phyloP scores from a whole-genome alignment of 2,329 filamentous ascomycete species.

The Bimuria novae-zelandiae region DNA sequence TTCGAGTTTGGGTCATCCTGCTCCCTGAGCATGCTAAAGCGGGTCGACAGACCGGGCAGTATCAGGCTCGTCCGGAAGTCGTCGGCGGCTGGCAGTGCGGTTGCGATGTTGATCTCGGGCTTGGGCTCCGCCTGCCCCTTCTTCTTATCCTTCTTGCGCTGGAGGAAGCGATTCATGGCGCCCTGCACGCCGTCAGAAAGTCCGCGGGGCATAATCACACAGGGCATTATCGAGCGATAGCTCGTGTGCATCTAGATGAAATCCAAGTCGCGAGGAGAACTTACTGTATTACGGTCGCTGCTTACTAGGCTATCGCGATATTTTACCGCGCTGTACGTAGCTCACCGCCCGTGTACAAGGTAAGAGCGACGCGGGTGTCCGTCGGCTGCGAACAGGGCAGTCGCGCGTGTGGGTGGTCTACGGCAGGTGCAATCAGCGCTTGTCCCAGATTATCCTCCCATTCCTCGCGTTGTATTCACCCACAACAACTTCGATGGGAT shows the following conservation, averaged over 20 bases:
- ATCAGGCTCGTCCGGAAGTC: slow-evolving; percentile 94
- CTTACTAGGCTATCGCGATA: slow-evolving; percentile 6
- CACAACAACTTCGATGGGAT: too few relatives aligned
- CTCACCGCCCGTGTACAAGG: slow-evolving; percentile 17
- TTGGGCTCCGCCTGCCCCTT: slow-evolving; percentile 59
- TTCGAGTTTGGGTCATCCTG: slow-evolving; percentile 90
- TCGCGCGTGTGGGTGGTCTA: slow-evolving; percentile 20
- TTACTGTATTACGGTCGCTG: slow-evolving; percentile 19
- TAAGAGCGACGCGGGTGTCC: slow-evolving; percentile 14
- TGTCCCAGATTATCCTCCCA: slow-evolving; percentile 14
- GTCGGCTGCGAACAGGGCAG: slow-evolving; percentile 18
- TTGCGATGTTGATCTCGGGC: slow-evolving; percentile 71
- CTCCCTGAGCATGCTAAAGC: slow-evolving; percentile 95
- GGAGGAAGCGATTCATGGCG: slow-evolving; percentile 77
- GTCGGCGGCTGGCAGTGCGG: slow-evolving; percentile 78
- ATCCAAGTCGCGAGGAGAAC: slow-evolving; percentile 16
- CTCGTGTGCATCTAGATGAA: slow-evolving; percentile 6
- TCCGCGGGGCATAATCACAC: slow-evolving; percentile 8
- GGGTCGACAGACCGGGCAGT: slow-evolving; percentile 91
- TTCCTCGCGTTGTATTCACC: too few relatives aligned
- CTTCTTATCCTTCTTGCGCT: slow-evolving; percentile 61
- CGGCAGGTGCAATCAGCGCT: slow-evolving; percentile 21
- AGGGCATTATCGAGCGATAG: slow-evolving; percentile 14
- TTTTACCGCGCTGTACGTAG: slow-evolving; percentile 13
- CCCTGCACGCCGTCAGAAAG: slow-evolving; percentile 28